phyloP scores from a whole-genome alignment of 148 eudicot genomes.

The Polygonum maritimum region DNA sequence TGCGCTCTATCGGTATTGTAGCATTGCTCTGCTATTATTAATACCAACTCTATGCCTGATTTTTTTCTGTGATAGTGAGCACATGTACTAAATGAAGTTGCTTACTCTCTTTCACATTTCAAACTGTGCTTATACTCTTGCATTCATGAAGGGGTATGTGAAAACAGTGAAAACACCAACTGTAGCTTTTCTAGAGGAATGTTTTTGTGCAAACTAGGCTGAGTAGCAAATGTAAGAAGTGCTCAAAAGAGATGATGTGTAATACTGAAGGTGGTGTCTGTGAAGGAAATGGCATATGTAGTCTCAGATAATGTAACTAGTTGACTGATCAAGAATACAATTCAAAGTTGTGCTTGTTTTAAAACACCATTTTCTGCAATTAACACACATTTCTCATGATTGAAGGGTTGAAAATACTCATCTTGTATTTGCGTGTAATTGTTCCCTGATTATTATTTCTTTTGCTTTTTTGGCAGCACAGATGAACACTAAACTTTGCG shows the following conservation, averaged over 20 bases:
- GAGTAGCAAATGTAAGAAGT: neutral
- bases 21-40: constrained; percentile 16
- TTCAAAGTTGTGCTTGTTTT: neutral
- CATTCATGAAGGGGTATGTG: neutral
- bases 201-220: neutral
- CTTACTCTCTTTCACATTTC: neutral
- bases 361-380: neutral
- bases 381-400: neutral
- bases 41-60: neutral
- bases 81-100: neutral
- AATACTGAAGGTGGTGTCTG: neutral
- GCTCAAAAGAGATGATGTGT: neutral
- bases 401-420: neutral
- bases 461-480: constrained; percentile 80
- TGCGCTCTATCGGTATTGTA: constrained; percentile 78
- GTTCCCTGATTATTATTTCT: constrained; percentile 15
- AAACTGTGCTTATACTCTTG: neutral
- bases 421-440: constrained; percentile 27
- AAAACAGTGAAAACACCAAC: neutral
- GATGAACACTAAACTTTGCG: constrained; percentile 78
- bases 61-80: neutral
- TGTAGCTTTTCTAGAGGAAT: neutral
- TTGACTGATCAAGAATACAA: neutral
- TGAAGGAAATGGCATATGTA: neutral
- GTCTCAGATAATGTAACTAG: neutral